phyloP scores from a whole-genome alignment of 306 rosid species.

The Gastrolobium villosum region DNA sequence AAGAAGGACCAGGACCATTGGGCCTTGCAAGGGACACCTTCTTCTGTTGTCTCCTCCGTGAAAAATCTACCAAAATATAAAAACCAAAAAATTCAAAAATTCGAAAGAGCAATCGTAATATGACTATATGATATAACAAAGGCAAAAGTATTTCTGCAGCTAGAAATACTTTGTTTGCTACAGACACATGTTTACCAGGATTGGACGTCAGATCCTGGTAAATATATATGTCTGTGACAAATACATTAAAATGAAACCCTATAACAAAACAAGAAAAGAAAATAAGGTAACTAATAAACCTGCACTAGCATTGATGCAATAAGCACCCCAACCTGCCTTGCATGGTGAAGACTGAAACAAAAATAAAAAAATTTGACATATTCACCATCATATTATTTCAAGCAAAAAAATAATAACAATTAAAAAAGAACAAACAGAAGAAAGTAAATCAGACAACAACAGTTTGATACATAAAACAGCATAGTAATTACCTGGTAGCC shows the following conservation, averaged over 20 bases:
- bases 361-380: not conserved
- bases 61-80: constrained; percentile 61
- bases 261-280: not conserved
- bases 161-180: no score
- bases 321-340: constrained; percentile 57
- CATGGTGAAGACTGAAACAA: constrained; percentile 66
- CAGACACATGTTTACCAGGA: not conserved
- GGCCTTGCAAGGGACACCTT: constrained; percentile 63
- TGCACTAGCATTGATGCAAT: constrained; percentile 63
- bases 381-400: constrained; percentile 35
- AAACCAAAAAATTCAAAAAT: constrained; percentile 22
- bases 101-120: constrained; percentile 1
- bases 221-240: no score
- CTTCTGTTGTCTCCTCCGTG: constrained; percentile 69
- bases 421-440: not conserved
- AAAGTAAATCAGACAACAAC: constrained; percentile 2
- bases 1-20: constrained; percentile 55
- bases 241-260: not conserved
- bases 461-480: not conserved
- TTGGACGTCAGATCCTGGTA: no score
- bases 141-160: no score
- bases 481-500: constrained; percentile 46
- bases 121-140: not conserved
- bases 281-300: constrained; percentile 57
- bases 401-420: not conserved